A percentile compares a stretch with the other conserved stretches of the same genome.
Evolutionary conservation across 2,329 filamentous ascomycete genomes (phyloP).

Genomic region (Stemphylium vesicarium): DNA sequence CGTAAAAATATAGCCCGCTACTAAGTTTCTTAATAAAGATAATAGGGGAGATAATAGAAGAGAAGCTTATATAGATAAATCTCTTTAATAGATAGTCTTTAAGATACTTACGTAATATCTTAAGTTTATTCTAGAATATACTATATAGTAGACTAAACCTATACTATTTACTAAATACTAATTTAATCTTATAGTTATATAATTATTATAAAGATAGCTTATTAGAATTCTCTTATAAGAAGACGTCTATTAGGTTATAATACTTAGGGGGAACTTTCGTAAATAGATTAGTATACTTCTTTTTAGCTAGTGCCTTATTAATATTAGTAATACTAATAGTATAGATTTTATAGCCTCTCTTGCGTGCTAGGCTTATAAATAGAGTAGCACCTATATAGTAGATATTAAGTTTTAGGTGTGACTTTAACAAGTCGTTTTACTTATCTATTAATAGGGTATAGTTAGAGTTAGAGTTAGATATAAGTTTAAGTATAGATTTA

Average conservation of each 20-base stretch:
- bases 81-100: background rate
- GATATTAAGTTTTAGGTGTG: background rate
- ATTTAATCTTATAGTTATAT: background rate
- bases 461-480: background rate
- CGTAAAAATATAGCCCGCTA: background rate
- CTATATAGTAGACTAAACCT: background rate
- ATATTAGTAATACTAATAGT: background rate
- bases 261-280: background rate
- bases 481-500: background rate
- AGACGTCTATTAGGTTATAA: background rate
- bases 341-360: background rate
- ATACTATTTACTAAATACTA: background rate
- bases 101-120: background rate
- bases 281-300: background rate
- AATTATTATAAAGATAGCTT: background rate
- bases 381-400: background rate
- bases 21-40: constrained; percentile 1
- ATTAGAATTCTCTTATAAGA: background rate
- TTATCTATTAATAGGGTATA: too few relatives aligned
- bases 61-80: background rate
- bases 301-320: background rate
- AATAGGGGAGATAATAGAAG: background rate
- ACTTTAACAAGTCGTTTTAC: too few relatives aligned
- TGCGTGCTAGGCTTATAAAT: background rate
- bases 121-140: background rate